Conservation (phyloP, 371 early-diverging fungal genomes). For the Lichtheimia hyalospora region DNA sequence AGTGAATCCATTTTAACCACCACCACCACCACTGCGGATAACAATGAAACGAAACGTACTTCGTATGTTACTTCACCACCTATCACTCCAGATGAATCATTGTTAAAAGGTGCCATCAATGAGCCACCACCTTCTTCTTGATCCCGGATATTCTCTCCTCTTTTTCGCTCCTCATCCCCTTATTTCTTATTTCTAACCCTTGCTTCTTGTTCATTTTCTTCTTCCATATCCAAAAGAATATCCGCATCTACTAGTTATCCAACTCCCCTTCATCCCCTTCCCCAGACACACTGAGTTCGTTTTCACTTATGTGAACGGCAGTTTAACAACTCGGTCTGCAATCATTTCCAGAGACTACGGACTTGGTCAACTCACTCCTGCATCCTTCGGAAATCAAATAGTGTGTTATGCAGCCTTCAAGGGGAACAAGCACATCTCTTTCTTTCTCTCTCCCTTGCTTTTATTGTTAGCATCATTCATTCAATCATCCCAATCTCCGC, state of each 20-base stretch:
- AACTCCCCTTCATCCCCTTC: no score
- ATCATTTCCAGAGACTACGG: no score
- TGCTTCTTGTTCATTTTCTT: background rate
- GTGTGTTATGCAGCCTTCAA: no score
- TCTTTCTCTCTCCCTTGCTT: background rate
- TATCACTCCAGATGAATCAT: slow-evolving; percentile 17
- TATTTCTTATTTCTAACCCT: background rate
- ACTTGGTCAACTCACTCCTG: background rate
- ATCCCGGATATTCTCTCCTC: background rate
- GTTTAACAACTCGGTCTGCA: no score
- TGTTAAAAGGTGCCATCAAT: background rate
- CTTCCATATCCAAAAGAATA: background rate
- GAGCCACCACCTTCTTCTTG: background rate
- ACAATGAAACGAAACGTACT: no score
- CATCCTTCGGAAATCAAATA: background rate
- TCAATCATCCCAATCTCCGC: background rate
- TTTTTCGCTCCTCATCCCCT: background rate
- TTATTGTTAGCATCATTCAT: background rate
- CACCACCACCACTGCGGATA: background rate
- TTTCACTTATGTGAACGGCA: no score
- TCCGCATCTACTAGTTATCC: background rate
- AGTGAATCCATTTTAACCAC: slow-evolving; percentile 3
- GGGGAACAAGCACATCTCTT: background rate
- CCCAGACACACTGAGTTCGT: no score
- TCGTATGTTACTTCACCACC: slow-evolving; percentile 8